A percentile compares a stretch with the other conserved stretches of the same genome.
These are phyloP conservation scores for Dactylellina haptotyla DNA, from an alignment of 2,329 filamentous ascomycete species.

Conservation along the genomic window DNA sequence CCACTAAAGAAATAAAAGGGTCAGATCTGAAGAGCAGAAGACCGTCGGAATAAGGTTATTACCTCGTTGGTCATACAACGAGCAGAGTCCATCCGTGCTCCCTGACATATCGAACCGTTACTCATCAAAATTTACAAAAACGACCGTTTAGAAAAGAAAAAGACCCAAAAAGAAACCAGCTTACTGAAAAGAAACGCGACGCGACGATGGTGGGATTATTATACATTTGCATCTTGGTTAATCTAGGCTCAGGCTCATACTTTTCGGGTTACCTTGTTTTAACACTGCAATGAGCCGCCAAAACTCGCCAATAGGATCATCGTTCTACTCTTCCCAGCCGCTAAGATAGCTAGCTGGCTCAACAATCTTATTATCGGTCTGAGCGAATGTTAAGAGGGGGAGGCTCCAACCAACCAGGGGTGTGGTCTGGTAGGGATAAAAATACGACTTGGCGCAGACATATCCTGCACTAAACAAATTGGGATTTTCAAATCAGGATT, in stretches of 20 bases:
- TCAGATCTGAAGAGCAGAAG: not conserved
- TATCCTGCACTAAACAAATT: not conserved
- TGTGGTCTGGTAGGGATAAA: no score
- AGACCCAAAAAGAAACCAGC: no score
- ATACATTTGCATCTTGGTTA: no score
- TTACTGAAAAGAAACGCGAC: no score
- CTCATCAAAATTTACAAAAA: no score
- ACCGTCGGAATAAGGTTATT: not conserved
- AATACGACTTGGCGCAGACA: not conserved
- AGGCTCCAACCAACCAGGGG: no score
- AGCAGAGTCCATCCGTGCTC: slow-evolving; percentile 9
- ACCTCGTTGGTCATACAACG: slow-evolving; percentile 27
- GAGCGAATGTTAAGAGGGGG: not conserved
- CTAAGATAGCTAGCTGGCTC: no score
- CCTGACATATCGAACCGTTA: not conserved
- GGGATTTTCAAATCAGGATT: not conserved
- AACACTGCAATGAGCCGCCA: not conserved
- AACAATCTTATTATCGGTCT: no score
- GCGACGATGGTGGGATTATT: no score
- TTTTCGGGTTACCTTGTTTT: not conserved
- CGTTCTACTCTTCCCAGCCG: no score
- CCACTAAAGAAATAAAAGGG: not conserved
- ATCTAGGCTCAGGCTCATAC: no score
- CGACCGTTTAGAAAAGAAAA: no score
- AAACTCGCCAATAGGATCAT: not conserved